Percentiles rank a stretch among this genome's conserved stretches.
Evolutionary conservation across 306 rosid species (phyloP).

Genomic region (Mimosa pudica): DNA sequence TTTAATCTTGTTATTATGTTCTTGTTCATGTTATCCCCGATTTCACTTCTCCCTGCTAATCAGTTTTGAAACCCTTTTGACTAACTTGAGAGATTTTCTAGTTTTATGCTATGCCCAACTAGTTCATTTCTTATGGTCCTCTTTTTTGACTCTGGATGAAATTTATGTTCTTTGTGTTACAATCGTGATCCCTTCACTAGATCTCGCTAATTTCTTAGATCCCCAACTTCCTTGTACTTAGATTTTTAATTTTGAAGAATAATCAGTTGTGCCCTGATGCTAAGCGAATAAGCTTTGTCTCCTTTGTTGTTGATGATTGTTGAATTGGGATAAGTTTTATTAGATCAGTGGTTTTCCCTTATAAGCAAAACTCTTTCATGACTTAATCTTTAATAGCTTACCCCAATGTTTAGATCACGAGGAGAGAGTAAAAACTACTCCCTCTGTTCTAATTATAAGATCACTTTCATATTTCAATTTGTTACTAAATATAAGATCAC

Average conservation of each 20-base stretch:
- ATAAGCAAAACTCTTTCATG: background rate
- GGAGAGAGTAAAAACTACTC: background rate
- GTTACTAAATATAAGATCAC: too few species aligned
- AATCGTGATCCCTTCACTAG: background rate
- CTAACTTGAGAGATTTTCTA: background rate
- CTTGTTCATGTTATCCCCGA: background rate
- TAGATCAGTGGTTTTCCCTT: background rate
- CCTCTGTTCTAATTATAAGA: too few species aligned
- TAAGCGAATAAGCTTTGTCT: background rate
- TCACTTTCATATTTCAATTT: too few species aligned
- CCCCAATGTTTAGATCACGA: background rate
- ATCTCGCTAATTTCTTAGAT: background rate
- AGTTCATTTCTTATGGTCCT: background rate
- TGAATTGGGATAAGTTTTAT: background rate
- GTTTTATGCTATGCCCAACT: too few species aligned
- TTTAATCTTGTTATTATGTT: background rate
- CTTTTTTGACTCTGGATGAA: background rate
- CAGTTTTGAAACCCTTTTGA: slow-evolving; percentile 4
- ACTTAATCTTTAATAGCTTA: background rate
- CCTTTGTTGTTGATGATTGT: background rate
- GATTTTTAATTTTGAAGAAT: background rate
- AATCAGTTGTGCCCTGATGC: background rate
- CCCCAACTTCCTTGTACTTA: background rate
- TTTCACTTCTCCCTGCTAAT: background rate
- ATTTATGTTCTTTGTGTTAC: background rate